phyloP scores from a whole-genome alignment of 2,329 filamentous ascomycete genomes.

The Ophiocordyceps unilateralis region DNA sequence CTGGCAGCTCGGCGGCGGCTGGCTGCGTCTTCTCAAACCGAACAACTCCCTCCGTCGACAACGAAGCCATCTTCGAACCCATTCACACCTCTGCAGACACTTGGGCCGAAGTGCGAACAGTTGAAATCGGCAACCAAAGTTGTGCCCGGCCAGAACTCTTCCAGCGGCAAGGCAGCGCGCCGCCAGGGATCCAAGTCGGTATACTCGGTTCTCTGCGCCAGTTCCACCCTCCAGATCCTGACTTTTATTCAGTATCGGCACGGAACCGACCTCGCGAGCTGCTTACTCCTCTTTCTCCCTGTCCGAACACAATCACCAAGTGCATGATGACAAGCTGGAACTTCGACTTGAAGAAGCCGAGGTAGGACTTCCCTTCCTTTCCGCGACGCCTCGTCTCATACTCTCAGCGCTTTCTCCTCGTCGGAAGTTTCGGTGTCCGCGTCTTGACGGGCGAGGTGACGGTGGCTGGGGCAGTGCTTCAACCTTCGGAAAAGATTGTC shows the following conservation, averaged over 20 bases:
- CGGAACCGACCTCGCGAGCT: background rate
- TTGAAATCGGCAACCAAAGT: conserved; percentile 7
- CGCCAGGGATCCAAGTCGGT: background rate
- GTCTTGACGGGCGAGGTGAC: conserved; percentile 45
- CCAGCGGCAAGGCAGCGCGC: background rate
- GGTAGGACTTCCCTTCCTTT: conserved; percentile 15
- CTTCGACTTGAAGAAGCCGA: conserved; percentile 31
- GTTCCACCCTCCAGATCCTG: background rate
- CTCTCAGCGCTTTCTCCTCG: conserved; percentile 38
- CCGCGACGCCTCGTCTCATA: conserved; percentile 5
- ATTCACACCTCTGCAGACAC: conserved; percentile 12
- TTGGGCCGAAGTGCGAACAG: conserved; percentile 2
- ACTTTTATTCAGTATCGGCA: background rate
- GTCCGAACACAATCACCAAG: conserved; percentile 24
- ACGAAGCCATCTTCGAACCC: conserved; percentile 11
- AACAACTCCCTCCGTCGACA: conserved; percentile 1
- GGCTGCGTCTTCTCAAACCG: conserved; percentile 5
- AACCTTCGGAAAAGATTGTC: conserved; percentile 24
- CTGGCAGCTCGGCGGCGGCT: conserved; percentile 17
- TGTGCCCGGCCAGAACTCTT: background rate
- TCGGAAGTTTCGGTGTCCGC: conserved; percentile 52
- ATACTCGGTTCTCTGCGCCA: background rate
- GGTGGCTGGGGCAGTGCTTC: conserved; percentile 46
- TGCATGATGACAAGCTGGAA: conserved; percentile 19
- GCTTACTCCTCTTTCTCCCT: conserved; percentile 28